Evolutionary conservation across 2,329 filamentous ascomycete genomes (phyloP), one percentile per base, ranked within the genome.

Genomic region (Penicillium freii): DNA sequence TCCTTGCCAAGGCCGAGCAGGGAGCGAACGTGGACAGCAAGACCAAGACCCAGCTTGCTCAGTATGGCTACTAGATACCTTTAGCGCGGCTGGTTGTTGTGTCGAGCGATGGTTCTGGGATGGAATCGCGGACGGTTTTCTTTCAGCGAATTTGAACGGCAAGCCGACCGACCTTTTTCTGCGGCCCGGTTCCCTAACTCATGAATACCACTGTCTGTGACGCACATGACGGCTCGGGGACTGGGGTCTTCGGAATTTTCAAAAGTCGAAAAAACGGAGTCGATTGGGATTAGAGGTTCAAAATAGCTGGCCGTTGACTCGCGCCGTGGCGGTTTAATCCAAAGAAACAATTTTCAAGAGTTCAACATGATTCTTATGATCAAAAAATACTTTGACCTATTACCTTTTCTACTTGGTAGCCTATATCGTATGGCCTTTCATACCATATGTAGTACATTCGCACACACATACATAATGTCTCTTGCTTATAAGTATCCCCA

Each of bases 1-100:
- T 95, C 84, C 83, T 97, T 73, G 84, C 87, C 71, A 90, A 96
- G 78, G 92, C 93, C 73, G 89, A 96, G 88, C 93, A 93, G 89
- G 90, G 84, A 80, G 91, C 92, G 71, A 87, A 86, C 78, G 87
- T 93, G 80, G 88, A 93, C 82, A 82, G 85, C 78, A 92, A 94
- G 87, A 91, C 89, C 78, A 86, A 88, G 81, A 84, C 89, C 84
- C 88, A 94, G 81, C 89, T 97, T 78, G 90, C 90, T 82, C 82
- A 87, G 75, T 91, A 85, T 82, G 93, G 92, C 80, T 96, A 96
- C 87, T 97, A 96, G 72, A 76, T 74, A 73, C 70, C 70, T 74
- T 60, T 61, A 61, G 67, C 63, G 70, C 68, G 69, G 71, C 68
- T 69, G 73, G 72, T 73, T 75, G 69, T 72, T 73, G 71, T 74